phyloP scores from a whole-genome alignment of 371 early-diverging fungal species.

The Umbelopsis sp. region DNA sequence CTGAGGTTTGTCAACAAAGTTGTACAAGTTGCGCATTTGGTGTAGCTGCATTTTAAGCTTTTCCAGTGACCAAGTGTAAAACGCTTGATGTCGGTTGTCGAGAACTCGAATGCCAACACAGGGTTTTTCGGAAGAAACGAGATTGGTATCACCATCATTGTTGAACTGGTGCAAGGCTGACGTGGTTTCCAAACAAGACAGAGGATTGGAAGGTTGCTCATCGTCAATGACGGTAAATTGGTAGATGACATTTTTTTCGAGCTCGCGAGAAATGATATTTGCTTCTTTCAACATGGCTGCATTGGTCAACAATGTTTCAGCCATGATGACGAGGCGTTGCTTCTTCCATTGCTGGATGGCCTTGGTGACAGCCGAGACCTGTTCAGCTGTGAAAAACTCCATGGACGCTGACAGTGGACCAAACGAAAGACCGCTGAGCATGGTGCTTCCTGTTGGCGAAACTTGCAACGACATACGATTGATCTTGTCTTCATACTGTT shows the following conservation, averaged over 20 bases:
- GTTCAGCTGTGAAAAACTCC: slow-evolving; percentile 42
- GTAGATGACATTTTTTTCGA: slow-evolving; percentile 77
- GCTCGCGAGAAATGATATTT: slow-evolving; percentile 82
- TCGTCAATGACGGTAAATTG: slow-evolving; percentile 78
- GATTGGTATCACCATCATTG: slow-evolving; percentile 57
- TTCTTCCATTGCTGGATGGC: slow-evolving; percentile 64
- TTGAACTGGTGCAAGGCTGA: slow-evolving; percentile 59
- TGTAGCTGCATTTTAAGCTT: slow-evolving; percentile 69
- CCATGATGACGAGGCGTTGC: slow-evolving; percentile 71
- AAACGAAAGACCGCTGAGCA: slow-evolving; percentile 26
- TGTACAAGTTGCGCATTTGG: slow-evolving; percentile 80
- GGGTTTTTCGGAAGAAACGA: slow-evolving; percentile 56
- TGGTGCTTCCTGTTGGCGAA: slow-evolving; percentile 43
- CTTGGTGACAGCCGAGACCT: slow-evolving; percentile 53
- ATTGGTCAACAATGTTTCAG: slow-evolving; percentile 70
- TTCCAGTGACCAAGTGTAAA: slow-evolving; percentile 79
- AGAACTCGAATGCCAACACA: slow-evolving; percentile 74
- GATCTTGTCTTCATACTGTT: slow-evolving; percentile 63
- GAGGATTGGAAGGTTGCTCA: slow-evolving; percentile 51
- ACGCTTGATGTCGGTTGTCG: slow-evolving; percentile 69
- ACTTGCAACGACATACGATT: slow-evolving; percentile 49
- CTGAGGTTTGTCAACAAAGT: slow-evolving; percentile 71
- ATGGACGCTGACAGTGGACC: slow-evolving; percentile 26
- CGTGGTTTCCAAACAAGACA: slow-evolving; percentile 67
- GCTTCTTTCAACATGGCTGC: slow-evolving; percentile 85